Evolutionary conservation across 371 early-diverging fungal genomes (phyloP).

Genomic region (Syncephalastrum racemosum): DNA sequence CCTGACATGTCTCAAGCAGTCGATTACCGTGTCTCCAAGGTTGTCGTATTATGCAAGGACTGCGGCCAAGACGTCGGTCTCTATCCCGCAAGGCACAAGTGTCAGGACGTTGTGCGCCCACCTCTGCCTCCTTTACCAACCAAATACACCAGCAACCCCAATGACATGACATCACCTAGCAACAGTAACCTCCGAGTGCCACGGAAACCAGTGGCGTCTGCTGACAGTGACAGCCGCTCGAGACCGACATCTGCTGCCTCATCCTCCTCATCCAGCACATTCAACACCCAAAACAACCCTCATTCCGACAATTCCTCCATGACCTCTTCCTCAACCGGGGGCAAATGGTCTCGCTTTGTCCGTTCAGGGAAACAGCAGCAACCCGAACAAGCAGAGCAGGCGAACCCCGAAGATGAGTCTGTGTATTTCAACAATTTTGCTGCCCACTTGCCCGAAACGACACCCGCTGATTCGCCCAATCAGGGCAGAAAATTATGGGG

Average conservation of each 20-base stretch:
- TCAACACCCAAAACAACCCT: conserved; percentile 7
- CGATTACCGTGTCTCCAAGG: conserved; percentile 67
- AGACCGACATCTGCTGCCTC: conserved; percentile 18
- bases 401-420: conserved; percentile 34
- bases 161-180: too few relatives aligned
- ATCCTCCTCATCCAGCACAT: conserved; percentile 16
- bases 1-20: conserved; percentile 28
- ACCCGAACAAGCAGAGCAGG: background rate
- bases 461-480: conserved; percentile 4
- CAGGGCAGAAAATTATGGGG: conserved; percentile 47
- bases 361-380: conserved; percentile 11
- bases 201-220: conserved; percentile 13
- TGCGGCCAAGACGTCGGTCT: conserved; percentile 70
- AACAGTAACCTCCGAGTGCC: conserved; percentile 13
- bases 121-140: conserved; percentile 44
- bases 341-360: conserved; percentile 17
- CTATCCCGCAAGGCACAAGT: conserved; percentile 69
- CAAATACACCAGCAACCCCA: conserved; percentile 5
- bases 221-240: conserved; percentile 13
- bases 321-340: conserved; percentile 13
- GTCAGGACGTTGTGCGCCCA: conserved; percentile 46
- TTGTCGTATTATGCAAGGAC: conserved; percentile 67
- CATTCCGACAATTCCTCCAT: conserved; percentile 15
- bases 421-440: conserved; percentile 49
- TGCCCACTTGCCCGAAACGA: conserved; percentile 32